phyloP scores from a whole-genome alignment of 2,329 filamentous ascomycete genomes.

The Aspergillus quadrilineatus region DNA sequence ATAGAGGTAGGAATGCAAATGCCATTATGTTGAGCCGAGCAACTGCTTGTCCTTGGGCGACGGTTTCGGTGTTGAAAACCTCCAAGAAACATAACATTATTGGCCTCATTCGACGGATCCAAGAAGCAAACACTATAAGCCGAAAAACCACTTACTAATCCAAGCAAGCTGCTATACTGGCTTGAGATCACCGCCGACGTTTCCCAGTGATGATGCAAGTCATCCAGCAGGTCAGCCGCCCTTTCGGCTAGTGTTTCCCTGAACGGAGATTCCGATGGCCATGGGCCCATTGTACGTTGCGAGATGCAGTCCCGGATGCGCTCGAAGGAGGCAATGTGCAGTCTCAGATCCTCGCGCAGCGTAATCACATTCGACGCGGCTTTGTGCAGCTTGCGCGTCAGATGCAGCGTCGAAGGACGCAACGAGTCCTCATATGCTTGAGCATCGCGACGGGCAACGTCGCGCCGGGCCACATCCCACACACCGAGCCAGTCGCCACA shows the following conservation, averaged over 20 bases:
- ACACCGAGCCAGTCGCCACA: neutral
- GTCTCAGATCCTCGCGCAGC: neutral
- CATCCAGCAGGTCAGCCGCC: neutral
- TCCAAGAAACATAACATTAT: neutral
- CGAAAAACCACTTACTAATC: neutral
- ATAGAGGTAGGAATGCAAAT: neutral
- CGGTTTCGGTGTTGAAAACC: neutral
- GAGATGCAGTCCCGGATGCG: neutral
- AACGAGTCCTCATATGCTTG: neutral
- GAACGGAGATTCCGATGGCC: neutral
- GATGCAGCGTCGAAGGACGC: neutral
- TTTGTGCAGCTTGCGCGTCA: neutral
- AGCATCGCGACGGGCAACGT: neutral
- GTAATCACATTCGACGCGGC: neutral
- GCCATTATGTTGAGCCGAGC: neutral
- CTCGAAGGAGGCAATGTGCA: neutral
- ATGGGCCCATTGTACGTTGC: neutral
- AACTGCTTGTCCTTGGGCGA: neutral
- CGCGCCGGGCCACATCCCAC: neutral
- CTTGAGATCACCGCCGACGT: neutral
- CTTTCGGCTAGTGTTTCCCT: neutral
- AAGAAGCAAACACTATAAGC: too few species aligned
- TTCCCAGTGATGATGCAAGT: neutral
- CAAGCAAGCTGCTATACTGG: neutral
- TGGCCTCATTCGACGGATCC: too few species aligned